Base-by-base conservation (phyloP, 1,284 basidiomycete genomes). In the Cryptococcus maquisensis region DNA sequence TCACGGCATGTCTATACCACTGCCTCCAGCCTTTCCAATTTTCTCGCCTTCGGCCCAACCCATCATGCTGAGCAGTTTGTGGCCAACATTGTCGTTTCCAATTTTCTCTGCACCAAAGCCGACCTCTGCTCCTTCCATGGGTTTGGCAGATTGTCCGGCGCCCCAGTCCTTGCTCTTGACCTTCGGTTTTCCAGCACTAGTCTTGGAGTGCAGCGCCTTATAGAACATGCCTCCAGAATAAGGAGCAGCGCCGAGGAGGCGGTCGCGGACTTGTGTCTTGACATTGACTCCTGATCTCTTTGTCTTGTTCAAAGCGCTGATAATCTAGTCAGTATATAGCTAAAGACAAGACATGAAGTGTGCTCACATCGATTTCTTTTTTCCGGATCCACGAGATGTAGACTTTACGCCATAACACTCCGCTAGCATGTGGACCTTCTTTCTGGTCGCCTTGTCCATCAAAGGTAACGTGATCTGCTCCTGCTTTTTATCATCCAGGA, bases 391-490 rank as follows among this genome's bases (percentile, higher is more conserved):
- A 58, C 85, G 84, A 65, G 87, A 90, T 61, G 81, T 68, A 57
- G 87, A 90, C 76, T 86, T 87, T 70, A 96, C 60, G 21, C 81
- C 81, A 71, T 93, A 94, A 52, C 83, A 84, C 7, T 72, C 60
- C 13, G 90, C 90, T 60, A 94, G 75, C 67, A 89, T 82, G 67
- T 96, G 92, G 0, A 92, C 81, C 51, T 78, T 78, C 75, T 82
- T 84, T 59, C 91, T 79, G 52, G 81, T 82, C 53, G 78, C 78
- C 74, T 87, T 90, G 61, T 83, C 80, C 78, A 88, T 86, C 3
- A 90, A 85, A 0, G 89, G 90, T 0, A 93, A 77, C 1, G 80
- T 74, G 80, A 92, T 83, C 1, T 79, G 80, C 38, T 63, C 53
- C 8, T 78, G 77, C 0, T 82, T 82, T 2, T 82, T 61, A 60